Evolutionary conservation across 192 early-diverging fungal genomes (phyloP).

Genomic region (Backusella circina): DNA sequence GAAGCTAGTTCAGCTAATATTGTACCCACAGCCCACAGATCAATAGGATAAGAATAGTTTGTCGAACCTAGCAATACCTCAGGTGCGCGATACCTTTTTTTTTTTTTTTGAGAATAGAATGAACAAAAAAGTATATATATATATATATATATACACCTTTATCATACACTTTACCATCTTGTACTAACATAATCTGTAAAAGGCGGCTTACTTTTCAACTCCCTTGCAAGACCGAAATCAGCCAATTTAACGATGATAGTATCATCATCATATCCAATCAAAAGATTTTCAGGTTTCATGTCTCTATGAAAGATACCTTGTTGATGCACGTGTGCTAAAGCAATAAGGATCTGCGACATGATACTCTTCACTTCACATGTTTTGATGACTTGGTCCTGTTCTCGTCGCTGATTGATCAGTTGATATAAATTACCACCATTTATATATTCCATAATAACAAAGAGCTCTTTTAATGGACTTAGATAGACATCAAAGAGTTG

Average conservation of each 20-base stretch:
- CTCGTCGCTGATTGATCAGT: constrained; percentile 73
- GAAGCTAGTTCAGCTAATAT: constrained; percentile 90
- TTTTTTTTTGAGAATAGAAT: no score
- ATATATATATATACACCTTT: background rate
- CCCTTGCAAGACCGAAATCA: constrained; percentile 93
- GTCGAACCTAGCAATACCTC: constrained; percentile 85
- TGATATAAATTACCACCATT: constrained; percentile 92
- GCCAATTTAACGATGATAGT: constrained; percentile 77
- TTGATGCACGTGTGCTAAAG: constrained; percentile 90
- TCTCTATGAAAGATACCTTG: constrained; percentile 93
- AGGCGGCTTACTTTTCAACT: constrained; percentile 84
- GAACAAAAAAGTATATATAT: background rate
- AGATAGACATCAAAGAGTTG: constrained; percentile 81
- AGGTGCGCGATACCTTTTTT: constrained; percentile 92
- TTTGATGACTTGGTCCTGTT: constrained; percentile 17
- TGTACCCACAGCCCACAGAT: constrained; percentile 94
- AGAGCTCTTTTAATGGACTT: constrained; percentile 75
- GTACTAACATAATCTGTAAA: constrained; percentile 98
- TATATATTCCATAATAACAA: constrained; percentile 95
- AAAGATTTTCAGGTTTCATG: constrained; percentile 96
- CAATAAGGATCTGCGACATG: constrained; percentile 84
- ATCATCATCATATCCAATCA: constrained; percentile 47
- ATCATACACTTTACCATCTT: constrained; percentile 69
- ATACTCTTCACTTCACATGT: background rate
- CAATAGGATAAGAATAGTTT: constrained; percentile 87